Conservation (phyloP, 352 stramenopile genomes). For the Phytophthora constricta region DNA sequence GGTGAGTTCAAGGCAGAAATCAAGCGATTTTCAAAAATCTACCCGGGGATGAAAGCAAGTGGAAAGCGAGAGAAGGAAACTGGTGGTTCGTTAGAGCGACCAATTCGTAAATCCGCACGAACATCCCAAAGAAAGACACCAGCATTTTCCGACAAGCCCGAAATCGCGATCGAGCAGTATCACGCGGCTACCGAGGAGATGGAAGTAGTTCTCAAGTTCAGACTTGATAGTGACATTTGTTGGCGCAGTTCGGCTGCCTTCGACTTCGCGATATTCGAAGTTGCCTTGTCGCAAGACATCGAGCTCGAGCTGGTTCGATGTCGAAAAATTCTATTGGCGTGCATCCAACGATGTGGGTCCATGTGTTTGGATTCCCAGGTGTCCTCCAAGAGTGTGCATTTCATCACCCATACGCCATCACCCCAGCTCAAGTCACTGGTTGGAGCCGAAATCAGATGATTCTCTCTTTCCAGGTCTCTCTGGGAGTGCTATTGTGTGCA, state of each 20-base stretch:
- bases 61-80: slow-evolving; percentile 7
- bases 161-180: no score
- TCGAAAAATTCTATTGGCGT: no score
- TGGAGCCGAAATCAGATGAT: slow-evolving; percentile 38
- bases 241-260: no score
- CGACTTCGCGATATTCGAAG: no score
- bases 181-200: no score
- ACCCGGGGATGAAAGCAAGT: slow-evolving; percentile 25
- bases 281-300: no score
- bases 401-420: slow-evolving; percentile 33
- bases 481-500: slow-evolving; percentile 36
- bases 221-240: no score
- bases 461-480: slow-evolving; percentile 31
- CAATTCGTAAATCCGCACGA: not conserved
- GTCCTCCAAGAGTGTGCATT: no score
- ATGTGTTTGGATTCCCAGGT: slow-evolving; percentile 31
- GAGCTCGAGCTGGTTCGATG: no score
- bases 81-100: not conserved
- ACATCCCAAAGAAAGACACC: slow-evolving; percentile 12
- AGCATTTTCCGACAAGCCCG: no score
- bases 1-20: slow-evolving; percentile 34
- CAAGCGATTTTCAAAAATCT: slow-evolving; percentile 20
- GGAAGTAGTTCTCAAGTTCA: no score
- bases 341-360: no score
- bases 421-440: slow-evolving; percentile 39